These are phyloP conservation scores for Fomes fomentarius DNA, from an alignment of 1,284 basidiomycete genomes.

Conservation along the genomic window DNA sequence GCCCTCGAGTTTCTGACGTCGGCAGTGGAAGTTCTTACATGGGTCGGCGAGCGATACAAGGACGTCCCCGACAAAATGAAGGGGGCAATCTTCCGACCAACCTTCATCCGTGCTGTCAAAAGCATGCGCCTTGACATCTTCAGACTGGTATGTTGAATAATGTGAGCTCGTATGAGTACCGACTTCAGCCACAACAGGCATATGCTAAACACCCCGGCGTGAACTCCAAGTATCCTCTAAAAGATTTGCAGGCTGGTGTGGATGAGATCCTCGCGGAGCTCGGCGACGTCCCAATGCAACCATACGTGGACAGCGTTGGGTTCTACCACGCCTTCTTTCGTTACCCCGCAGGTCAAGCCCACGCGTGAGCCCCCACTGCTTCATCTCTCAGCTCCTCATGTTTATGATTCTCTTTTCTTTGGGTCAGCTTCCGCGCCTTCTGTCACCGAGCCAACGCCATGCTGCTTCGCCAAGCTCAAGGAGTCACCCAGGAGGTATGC, in stretches of 20 bases:
- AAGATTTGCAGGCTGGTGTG: conserved; percentile 33
- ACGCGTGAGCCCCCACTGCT: conserved; percentile 33
- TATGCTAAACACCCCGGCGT: conserved; percentile 2
- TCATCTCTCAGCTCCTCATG: background rate
- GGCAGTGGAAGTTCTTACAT: conserved; percentile 40
- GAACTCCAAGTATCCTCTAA: conserved; percentile 26
- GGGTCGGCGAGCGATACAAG: conserved; percentile 41
- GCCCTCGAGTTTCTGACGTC: conserved; percentile 12
- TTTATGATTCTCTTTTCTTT: background rate
- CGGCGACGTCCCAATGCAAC: conserved; percentile 5
- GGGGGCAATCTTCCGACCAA: conserved; percentile 35
- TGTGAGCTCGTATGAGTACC: background rate
- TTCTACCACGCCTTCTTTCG: conserved; percentile 36
- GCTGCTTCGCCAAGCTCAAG: background rate
- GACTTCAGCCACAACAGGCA: background rate
- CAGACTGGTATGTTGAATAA: conserved; percentile 34
- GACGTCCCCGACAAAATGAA: conserved; percentile 32
- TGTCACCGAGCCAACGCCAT: conserved; percentile 31
- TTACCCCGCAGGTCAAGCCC: conserved; percentile 41
- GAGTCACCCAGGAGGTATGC: background rate
- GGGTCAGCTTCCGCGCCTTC: conserved; percentile 36
- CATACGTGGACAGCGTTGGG: conserved; percentile 26
- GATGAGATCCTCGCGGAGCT: conserved; percentile 34
- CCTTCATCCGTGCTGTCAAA: conserved; percentile 35
- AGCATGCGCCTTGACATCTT: conserved; percentile 33